A percentile compares a stretch with the other conserved stretches of the same genome.
Conservation (phyloP, 2,329 filamentous ascomycete genomes). For the Penicillium sp. region DNA sequence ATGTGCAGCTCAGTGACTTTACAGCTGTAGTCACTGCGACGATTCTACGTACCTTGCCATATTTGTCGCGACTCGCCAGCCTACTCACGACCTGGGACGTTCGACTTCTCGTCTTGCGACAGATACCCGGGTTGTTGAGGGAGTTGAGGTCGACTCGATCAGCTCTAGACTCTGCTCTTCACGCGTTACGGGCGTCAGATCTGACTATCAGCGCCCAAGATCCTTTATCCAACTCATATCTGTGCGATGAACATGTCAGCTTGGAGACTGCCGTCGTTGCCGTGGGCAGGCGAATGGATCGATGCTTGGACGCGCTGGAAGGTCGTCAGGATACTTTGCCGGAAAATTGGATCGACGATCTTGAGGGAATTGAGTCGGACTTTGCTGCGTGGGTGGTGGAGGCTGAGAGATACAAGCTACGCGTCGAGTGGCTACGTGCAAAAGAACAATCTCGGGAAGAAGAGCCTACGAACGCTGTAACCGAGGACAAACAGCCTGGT, state of each 20-base stretch:
- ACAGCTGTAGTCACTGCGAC: constrained; percentile 88
- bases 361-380: constrained; percentile 73
- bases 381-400: constrained; percentile 79
- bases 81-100: constrained; percentile 76
- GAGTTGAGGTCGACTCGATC: constrained; percentile 53
- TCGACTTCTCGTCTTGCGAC: constrained; percentile 70
- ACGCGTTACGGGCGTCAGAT: constrained; percentile 26
- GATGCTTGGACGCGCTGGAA: constrained; percentile 82
- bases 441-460: constrained; percentile 10
- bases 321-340: constrained; percentile 80
- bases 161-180: constrained; percentile 36
- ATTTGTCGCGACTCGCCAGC: constrained; percentile 68
- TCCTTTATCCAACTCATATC: constrained; percentile 35
- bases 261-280: constrained; percentile 67
- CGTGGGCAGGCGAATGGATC: constrained; percentile 72
- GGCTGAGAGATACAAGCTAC: constrained; percentile 70
- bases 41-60: constrained; percentile 81
- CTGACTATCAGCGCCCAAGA: constrained; percentile 27
- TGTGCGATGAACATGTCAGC: constrained; percentile 49
- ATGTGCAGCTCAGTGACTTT: constrained; percentile 79
- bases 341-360: constrained; percentile 78
- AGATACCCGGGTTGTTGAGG: constrained; percentile 65
- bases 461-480: too few relatives aligned
- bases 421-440: constrained; percentile 54
- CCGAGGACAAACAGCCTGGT: too few relatives aligned